Evolutionary conservation across 78 protist species (phyloP).

Genomic region (Neovahlkampfia damariscottae): DNA sequence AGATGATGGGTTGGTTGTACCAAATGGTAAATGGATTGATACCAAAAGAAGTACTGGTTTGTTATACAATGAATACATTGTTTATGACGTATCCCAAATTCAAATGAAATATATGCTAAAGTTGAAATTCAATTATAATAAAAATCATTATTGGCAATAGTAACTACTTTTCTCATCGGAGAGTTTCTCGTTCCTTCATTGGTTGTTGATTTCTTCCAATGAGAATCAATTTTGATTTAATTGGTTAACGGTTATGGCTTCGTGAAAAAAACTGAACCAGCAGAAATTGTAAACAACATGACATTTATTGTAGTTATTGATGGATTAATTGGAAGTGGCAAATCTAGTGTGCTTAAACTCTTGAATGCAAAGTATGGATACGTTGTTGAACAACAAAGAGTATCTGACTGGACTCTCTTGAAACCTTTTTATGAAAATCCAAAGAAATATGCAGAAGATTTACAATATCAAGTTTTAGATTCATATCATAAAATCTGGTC

Average conservation of each 20-base stretch:
- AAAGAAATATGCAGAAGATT: not conserved
- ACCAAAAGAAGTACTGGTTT: not conserved
- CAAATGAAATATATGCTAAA: constrained; percentile 26
- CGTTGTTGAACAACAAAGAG: no score
- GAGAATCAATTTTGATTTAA: not conserved
- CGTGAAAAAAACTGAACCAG: not conserved
- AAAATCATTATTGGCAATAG: not conserved
- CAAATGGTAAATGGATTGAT: constrained; percentile 5
- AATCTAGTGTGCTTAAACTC: no score
- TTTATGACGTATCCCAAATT: constrained; percentile 46
- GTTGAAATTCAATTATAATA: constrained; percentile 6
- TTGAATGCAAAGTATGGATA: no score
- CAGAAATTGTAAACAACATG: not conserved
- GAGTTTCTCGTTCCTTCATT: not conserved
- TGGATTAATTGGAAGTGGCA: no score
- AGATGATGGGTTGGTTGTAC: constrained; percentile 16
- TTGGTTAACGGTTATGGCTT: not conserved
- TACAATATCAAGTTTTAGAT: not conserved
- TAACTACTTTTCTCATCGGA: not conserved
- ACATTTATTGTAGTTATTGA: no score
- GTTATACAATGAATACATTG: constrained; percentile 56
- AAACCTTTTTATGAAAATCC: not conserved
- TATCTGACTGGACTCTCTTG: no score
- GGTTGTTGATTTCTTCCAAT: not conserved
- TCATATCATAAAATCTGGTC: not conserved